A percentile compares a stretch with the other conserved stretches of the same genome.
phyloP scores from a whole-genome alignment of 306 rosid species.

The Cicer chorassanicum region DNA sequence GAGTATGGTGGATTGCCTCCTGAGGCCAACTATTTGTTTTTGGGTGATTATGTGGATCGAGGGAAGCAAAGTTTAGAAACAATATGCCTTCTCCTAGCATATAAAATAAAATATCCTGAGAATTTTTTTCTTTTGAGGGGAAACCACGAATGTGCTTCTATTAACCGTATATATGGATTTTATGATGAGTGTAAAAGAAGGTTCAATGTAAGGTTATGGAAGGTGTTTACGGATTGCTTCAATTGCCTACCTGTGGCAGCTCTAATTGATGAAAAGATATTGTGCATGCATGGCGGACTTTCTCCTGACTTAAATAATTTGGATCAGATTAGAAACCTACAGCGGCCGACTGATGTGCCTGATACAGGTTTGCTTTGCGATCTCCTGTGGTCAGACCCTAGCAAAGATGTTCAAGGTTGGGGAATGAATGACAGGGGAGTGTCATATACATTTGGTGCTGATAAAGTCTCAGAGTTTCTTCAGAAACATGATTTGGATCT shows the following conservation, averaged over 20 bases:
- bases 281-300: slow-evolving; percentile 93
- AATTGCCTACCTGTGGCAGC: slow-evolving; percentile 92
- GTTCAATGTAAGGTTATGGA: slow-evolving; percentile 85
- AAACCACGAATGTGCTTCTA: slow-evolving; percentile 89
- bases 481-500: slow-evolving; percentile 92
- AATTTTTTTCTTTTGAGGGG: slow-evolving; percentile 59
- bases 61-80: slow-evolving; percentile 69
- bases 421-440: slow-evolving; percentile 84
- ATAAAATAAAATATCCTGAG: slow-evolving; percentile 55
- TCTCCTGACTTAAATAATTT: slow-evolving; percentile 75
- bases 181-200: slow-evolving; percentile 93
- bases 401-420: slow-evolving; percentile 79
- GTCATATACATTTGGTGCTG: slow-evolving; percentile 86
- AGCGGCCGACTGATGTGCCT: slow-evolving; percentile 81
- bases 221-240: slow-evolving; percentile 76
- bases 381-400: slow-evolving; percentile 94
- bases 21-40: slow-evolving; percentile 73
- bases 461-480: slow-evolving; percentile 75
- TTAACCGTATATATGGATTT: slow-evolving; percentile 89
- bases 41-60: slow-evolving; percentile 66
- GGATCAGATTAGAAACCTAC: slow-evolving; percentile 72
- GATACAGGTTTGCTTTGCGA: slow-evolving; percentile 92
- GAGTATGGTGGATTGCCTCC: slow-evolving; percentile 92
- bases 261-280: slow-evolving; percentile 78
- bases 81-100: slow-evolving; percentile 56